Evolutionary conservation across 208 protist species (phyloP).

Genomic region (Leishmania tropica): DNA sequence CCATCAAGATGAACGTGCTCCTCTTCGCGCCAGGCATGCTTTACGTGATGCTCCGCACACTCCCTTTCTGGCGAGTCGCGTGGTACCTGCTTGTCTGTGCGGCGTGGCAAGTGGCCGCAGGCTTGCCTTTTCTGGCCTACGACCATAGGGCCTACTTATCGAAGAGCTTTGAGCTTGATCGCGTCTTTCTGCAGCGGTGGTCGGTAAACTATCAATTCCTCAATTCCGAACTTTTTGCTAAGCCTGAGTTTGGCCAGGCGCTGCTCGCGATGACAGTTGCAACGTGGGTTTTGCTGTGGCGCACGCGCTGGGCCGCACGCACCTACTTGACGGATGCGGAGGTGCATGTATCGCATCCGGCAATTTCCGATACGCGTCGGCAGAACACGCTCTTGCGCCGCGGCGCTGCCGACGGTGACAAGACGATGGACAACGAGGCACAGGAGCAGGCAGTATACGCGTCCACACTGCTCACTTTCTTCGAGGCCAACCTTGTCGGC

Average conservation of each 20-base stretch:
- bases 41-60: constrained; percentile 53
- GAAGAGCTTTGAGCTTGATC: constrained; percentile 67
- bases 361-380: constrained; percentile 12
- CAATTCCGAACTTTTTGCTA: constrained; percentile 51
- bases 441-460: constrained; percentile 18
- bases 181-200: constrained; percentile 74
- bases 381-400: neutral
- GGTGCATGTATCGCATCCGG: constrained; percentile 12
- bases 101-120: constrained; percentile 64
- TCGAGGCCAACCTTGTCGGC: constrained; percentile 92
- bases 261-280: constrained; percentile 54
- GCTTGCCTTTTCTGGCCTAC: constrained; percentile 63
- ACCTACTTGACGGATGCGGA: constrained; percentile 26
- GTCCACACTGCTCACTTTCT: constrained; percentile 70
- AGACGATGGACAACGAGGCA: constrained; percentile 10
- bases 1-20: constrained; percentile 97
- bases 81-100: constrained; percentile 53
- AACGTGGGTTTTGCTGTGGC: constrained; percentile 63
- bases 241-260: constrained; percentile 37
- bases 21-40: constrained; percentile 92
- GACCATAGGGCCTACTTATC: constrained; percentile 49
- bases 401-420: neutral
- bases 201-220: constrained; percentile 85
- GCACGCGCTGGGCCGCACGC: constrained; percentile 51
- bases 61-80: constrained; percentile 67